These are phyloP conservation scores for Wickerhamomyces mucosus DNA, from an alignment of 805 yeast species.

Conservation along the genomic window DNA sequence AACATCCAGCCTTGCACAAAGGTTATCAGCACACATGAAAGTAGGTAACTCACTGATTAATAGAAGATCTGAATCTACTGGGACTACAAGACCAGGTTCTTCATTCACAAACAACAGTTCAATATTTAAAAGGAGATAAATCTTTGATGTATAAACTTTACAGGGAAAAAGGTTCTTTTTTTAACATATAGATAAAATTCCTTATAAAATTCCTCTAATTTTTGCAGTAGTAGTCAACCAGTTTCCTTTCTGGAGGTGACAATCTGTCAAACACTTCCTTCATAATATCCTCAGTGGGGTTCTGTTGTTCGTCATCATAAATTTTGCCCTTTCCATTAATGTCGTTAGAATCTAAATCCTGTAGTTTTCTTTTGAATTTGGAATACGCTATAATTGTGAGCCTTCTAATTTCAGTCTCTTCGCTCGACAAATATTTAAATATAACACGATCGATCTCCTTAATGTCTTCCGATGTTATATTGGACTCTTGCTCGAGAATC, in stretches of 20 bases:
- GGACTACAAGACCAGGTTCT: constrained; percentile 12
- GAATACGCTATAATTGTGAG: constrained; percentile 18
- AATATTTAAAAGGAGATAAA: constrained; percentile 8
- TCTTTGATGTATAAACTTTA: no score
- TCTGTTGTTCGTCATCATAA: no score
- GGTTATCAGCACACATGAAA: constrained; percentile 18
- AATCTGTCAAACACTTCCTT: constrained; percentile 28
- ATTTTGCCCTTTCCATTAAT: no score
- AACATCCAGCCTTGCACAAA: constrained; percentile 17
- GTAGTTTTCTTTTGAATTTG: constrained; percentile 16
- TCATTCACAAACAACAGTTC: constrained; percentile 7
- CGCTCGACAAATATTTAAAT: constrained; percentile 9
- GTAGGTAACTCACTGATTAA: constrained; percentile 8
- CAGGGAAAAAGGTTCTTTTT: neutral
- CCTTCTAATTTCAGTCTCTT: constrained; percentile 20
- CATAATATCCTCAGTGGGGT: constrained; percentile 19
- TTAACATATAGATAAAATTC: neutral
- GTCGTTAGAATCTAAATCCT: constrained; percentile 2
- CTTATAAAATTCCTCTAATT: no score
- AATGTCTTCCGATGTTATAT: constrained; percentile 9
- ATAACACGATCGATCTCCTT: constrained; percentile 14
- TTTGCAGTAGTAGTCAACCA: constrained; percentile 35
- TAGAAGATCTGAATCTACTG: constrained; percentile 4
- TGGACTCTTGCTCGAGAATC: constrained; percentile 10
- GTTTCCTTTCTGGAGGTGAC: constrained; percentile 32